Conservation (phyloP, 495 filamentous ascomycete species). For the Lasiosphaeria miniovina region DNA sequence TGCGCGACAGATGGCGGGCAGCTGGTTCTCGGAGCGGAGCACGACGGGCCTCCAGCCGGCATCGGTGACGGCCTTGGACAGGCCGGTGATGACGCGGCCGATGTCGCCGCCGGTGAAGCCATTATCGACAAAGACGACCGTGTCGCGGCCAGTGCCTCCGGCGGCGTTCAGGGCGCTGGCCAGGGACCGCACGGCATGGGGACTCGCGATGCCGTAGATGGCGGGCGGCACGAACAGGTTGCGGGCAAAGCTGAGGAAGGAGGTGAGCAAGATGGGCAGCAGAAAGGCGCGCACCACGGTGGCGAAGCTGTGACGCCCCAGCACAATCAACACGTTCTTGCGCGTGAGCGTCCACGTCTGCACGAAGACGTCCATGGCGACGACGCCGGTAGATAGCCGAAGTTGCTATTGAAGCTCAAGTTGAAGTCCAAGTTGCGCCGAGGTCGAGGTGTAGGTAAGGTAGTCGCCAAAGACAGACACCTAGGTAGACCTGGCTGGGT, state of each 20-base stretch:
- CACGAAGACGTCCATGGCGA: conserved; percentile 33
- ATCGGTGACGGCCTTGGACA: conserved; percentile 49
- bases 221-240: conserved; percentile 68
- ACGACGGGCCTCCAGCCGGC: conserved; percentile 57
- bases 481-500: too few species aligned
- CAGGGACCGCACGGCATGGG: conserved; percentile 58
- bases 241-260: conserved; percentile 64
- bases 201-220: conserved; percentile 61
- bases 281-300: conserved; percentile 68
- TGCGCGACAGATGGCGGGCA: conserved; percentile 62
- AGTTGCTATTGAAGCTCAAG: neutral
- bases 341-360: conserved; percentile 70
- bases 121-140: conserved; percentile 77
- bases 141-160: conserved; percentile 50
- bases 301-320: conserved; percentile 59
- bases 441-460: too few species aligned
- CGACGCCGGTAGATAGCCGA: neutral
- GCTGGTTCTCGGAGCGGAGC: conserved; percentile 47
- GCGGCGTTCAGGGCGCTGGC: conserved; percentile 54
- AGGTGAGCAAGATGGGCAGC: conserved; percentile 66
- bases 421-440: too few species aligned
- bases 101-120: conserved; percentile 69
- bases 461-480: too few species aligned
- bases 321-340: conserved; percentile 72
- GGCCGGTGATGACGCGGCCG: conserved; percentile 60